Evolutionary conservation across 257 asterid species (phyloP).

Genomic region (Nyctanthes arbortristis): DNA sequence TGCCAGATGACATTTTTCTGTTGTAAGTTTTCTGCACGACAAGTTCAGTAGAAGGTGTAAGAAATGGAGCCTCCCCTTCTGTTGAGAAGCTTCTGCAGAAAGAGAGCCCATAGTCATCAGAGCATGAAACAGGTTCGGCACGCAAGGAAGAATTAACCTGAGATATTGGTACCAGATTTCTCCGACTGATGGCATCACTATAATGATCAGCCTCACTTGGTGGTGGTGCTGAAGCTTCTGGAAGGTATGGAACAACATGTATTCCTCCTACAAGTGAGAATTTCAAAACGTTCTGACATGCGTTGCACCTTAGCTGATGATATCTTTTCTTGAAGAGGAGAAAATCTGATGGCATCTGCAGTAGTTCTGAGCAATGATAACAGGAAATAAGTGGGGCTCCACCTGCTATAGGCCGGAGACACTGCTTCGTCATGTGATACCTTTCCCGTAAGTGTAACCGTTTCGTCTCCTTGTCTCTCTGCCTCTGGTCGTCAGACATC

Average conservation of each 20-base stretch:
- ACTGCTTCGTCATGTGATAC: conserved; percentile 40
- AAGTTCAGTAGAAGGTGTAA: conserved; percentile 25
- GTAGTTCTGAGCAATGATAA: conserved; percentile 61
- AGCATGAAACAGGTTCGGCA: conserved; percentile 51
- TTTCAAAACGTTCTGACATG: conserved; percentile 59
- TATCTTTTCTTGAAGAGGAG: conserved; percentile 53
- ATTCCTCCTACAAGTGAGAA: conserved; percentile 51
- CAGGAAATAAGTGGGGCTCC: conserved; percentile 81
- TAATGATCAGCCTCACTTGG: conserved; percentile 55
- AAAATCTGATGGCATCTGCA: conserved; percentile 81
- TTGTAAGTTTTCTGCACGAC: conserved; percentile 29
- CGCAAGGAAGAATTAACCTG: conserved; percentile 27
- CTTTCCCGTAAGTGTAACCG: conserved; percentile 44
- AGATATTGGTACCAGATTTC: conserved; percentile 31
- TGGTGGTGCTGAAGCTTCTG: conserved; percentile 52
- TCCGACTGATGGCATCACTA: conserved; percentile 21
- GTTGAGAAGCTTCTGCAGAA: conserved; percentile 54
- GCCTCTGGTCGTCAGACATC: conserved; percentile 39
- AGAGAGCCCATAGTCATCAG: conserved; percentile 60
- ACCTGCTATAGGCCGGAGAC: conserved; percentile 69
- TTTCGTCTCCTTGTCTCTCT: conserved; percentile 37
- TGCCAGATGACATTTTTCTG: conserved; percentile 35
- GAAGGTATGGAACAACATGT: conserved; percentile 52
- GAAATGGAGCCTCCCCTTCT: conserved; percentile 41
- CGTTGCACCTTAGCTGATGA: conserved; percentile 70